These are phyloP conservation scores for Penicillium sp. DNA, from an alignment of 2,329 filamentous ascomycete genomes.

Conservation along the genomic window DNA sequence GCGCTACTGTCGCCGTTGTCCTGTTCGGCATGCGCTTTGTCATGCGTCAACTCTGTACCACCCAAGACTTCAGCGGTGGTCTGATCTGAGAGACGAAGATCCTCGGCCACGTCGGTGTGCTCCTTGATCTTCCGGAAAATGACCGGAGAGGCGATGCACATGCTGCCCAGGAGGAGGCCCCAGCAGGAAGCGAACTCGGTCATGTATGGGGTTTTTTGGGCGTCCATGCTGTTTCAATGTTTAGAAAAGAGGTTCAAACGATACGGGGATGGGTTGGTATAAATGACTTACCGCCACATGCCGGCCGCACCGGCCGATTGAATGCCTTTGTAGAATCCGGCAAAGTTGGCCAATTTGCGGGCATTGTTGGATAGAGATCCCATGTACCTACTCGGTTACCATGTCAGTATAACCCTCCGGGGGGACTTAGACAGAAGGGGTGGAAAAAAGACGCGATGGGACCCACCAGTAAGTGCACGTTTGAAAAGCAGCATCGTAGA, in stretches of 20 bases:
- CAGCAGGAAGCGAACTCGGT: conserved; percentile 69
- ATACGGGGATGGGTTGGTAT: too few relatives aligned
- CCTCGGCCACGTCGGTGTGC: conserved; percentile 71
- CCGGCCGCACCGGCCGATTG: conserved; percentile 77
- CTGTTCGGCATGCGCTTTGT: conserved; percentile 14
- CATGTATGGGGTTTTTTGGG: conserved; percentile 57
- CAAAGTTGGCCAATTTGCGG: conserved; percentile 85
- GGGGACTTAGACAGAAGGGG: neutral
- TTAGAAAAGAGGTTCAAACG: too few relatives aligned
- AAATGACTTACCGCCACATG: conserved; percentile 37
- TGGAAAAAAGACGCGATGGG: neutral
- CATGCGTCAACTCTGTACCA: conserved; percentile 15
- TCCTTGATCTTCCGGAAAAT: conserved; percentile 76
- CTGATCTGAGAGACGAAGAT: conserved; percentile 80
- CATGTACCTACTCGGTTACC: conserved; percentile 61
- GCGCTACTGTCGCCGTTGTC: neutral
- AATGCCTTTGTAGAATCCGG: conserved; percentile 84
- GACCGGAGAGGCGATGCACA: conserved; percentile 71
- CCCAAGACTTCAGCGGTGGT: conserved; percentile 62
- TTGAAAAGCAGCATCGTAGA: conserved; percentile 87
- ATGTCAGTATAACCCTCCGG: neutral
- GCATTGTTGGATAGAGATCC: conserved; percentile 87
- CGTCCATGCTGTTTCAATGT: conserved; percentile 56
- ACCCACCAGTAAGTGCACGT: conserved; percentile 78
- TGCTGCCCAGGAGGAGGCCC: conserved; percentile 66